phyloP scores from a whole-genome alignment of 148 eudicot species.

The Linanthus parryae region DNA sequence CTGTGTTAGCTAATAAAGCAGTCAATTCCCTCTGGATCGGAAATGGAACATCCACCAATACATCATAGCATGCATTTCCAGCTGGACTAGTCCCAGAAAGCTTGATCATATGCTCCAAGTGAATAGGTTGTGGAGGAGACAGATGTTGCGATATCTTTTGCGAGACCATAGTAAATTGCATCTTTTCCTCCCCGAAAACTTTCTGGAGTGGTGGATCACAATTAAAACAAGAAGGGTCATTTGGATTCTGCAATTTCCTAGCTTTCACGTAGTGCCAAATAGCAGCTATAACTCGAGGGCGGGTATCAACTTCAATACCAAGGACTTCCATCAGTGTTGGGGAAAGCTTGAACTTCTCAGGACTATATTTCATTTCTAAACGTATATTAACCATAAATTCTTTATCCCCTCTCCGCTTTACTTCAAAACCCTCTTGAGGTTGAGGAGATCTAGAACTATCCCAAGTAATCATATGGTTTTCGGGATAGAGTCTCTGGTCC shows the following conservation, averaged over 20 bases:
- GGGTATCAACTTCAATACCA: conserved; percentile 91
- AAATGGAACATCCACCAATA: conserved; percentile 83
- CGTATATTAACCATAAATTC: conserved; percentile 66
- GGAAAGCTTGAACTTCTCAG: conserved; percentile 88
- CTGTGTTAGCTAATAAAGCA: conserved; percentile 71
- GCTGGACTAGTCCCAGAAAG: conserved; percentile 76
- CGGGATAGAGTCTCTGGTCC: conserved; percentile 84
- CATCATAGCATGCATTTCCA: conserved; percentile 85
- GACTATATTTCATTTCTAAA: conserved; percentile 75
- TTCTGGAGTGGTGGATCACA: conserved; percentile 86
- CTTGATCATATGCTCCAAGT: conserved; percentile 78
- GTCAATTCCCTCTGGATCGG: conserved; percentile 85
- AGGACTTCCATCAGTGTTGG: conserved; percentile 75
- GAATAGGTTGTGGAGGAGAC: conserved; percentile 79
- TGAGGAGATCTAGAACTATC: conserved; percentile 76
- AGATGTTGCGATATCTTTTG: conserved; percentile 76
- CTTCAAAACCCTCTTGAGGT: conserved; percentile 93
- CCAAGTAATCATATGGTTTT: conserved; percentile 84
- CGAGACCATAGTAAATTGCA: conserved; percentile 77
- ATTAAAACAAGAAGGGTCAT: conserved; percentile 76
- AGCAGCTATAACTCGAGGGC: conserved; percentile 79
- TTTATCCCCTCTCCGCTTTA: conserved; percentile 82
- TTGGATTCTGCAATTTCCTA: conserved; percentile 69
- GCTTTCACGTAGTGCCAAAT: conserved; percentile 98
- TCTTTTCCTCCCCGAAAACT: conserved; percentile 76